phyloP scores from a whole-genome alignment of 805 yeast genomes.

The Maudiozyma bulderi region DNA sequence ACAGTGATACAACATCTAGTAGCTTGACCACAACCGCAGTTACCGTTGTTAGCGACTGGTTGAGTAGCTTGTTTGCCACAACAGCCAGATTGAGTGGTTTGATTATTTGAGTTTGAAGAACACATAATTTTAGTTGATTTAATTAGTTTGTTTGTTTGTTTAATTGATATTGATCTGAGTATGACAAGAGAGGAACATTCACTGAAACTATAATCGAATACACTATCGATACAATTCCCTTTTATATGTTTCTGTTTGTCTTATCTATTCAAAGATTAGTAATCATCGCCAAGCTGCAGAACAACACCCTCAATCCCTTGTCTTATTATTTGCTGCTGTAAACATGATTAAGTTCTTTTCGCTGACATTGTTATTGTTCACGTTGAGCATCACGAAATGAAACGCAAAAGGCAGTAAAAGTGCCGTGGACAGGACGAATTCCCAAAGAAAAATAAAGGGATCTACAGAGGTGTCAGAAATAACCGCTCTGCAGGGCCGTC shows the following conservation, averaged over 20 bases:
- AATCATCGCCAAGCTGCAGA: too few species aligned
- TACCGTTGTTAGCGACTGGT: neutral
- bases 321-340: too few species aligned
- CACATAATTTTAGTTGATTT: neutral
- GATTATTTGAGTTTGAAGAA: neutral
- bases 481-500: neutral
- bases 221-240: too few species aligned
- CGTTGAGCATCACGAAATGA: too few species aligned
- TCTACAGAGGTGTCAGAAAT: neutral
- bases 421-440: slow-evolving; percentile 24
- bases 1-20: neutral
- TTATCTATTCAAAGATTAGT: too few species aligned
- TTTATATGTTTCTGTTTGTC: too few species aligned
- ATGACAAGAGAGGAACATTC: neutral
- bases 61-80: neutral
- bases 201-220: neutral
- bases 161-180: neutral
- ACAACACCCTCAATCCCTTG: too few species aligned
- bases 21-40: neutral
- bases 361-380: too few species aligned
- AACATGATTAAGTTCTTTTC: too few species aligned
- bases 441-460: slow-evolving; percentile 20
- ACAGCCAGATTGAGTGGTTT: neutral
- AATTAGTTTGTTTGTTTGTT: neutral
- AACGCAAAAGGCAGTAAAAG: slow-evolving; percentile 24